Base-by-base conservation (phyloP, 192 early-diverging fungal genomes). In the Coemansia sp. region DNA sequence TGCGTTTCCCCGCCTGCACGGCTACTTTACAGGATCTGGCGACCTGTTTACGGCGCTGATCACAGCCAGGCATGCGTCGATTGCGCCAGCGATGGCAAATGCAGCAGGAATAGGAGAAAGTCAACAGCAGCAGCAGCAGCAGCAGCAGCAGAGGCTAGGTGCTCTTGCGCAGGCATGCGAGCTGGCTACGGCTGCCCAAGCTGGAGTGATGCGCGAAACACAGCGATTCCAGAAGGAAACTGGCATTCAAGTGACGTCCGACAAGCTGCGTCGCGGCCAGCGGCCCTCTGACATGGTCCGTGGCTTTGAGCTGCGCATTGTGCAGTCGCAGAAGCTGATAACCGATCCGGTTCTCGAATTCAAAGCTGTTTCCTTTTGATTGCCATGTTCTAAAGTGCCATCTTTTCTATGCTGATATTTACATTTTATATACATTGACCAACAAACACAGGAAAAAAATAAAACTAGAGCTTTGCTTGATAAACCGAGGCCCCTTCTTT, bases 11-110 rank as follows among this genome's bases (percentile, higher is more conserved):
- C 87, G 88, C 11, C 88, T 92, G 34, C 64, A 78, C 2, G 93
- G 88, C 1, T 88, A 88, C 59, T 98, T 95, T 72, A 95, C 93
- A 2, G 96, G 96, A n/a, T 92, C 96, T 0, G 96, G 96, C 52
- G 96, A 98, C 68, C 62, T 98, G 18, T 94, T 94, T 64, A 85
- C 93, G 2, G 91, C 93, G 0, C 63, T 96, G 20, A 61, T 91
- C 11, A 68, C 91, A 30, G 94, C 92, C 9, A 68, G 88, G 51
- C 66, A 90, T 33, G 80, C 86, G 2, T 79, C 85, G 30, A 67
- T 80, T 21, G 60, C 79, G 3, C 38, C 57, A 56, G 30, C 43
- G 57, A 67, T 24, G 20, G 43, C 16, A 56, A 12, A 23, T 12
- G 8, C 30, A 30, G 30, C 30, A 30, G 30, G n/a, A n/a, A n/a